These are phyloP conservation scores for Aspergillus arachidicola DNA, from an alignment of 2,329 filamentous ascomycete genomes.

Conservation along the genomic window DNA sequence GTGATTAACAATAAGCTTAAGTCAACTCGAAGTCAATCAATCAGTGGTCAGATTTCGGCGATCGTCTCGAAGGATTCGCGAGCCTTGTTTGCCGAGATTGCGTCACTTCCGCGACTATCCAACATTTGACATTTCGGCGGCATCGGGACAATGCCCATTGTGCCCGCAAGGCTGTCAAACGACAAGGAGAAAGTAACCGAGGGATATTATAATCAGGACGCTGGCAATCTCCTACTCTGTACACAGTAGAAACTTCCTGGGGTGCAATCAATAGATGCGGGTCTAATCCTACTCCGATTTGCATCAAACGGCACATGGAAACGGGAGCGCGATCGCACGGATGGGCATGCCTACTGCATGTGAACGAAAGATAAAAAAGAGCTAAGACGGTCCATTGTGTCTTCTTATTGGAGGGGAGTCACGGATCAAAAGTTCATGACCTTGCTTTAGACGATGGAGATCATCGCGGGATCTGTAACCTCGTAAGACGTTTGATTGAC, in stretches of 20 bases:
- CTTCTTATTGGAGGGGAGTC: not conserved
- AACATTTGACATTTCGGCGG: not conserved
- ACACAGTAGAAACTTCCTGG: no score
- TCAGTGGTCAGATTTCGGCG: not conserved
- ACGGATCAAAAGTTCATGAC: not conserved
- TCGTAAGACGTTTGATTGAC: constrained; percentile 15
- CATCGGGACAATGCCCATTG: not conserved
- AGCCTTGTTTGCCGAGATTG: constrained; percentile 1
- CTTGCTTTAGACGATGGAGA: constrained; percentile 3
- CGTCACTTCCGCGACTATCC: not conserved
- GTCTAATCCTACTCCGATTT: not conserved
- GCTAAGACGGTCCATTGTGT: not conserved
- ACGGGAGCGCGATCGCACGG: not conserved
- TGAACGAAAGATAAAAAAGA: not conserved
- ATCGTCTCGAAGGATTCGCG: not conserved
- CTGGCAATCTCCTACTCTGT: not conserved
- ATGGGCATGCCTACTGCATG: not conserved
- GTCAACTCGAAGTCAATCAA: not conserved
- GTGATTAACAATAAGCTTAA: not conserved
- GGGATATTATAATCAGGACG: not conserved
- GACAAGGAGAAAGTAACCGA: not conserved
- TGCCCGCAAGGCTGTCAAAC: not conserved
- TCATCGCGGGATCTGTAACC: constrained; percentile 2
- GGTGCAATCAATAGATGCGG: not conserved
- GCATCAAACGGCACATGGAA: not conserved